Base-by-base conservation (phyloP, 176 grass and related monocot genomes). In the Oryza coarctata region DNA sequence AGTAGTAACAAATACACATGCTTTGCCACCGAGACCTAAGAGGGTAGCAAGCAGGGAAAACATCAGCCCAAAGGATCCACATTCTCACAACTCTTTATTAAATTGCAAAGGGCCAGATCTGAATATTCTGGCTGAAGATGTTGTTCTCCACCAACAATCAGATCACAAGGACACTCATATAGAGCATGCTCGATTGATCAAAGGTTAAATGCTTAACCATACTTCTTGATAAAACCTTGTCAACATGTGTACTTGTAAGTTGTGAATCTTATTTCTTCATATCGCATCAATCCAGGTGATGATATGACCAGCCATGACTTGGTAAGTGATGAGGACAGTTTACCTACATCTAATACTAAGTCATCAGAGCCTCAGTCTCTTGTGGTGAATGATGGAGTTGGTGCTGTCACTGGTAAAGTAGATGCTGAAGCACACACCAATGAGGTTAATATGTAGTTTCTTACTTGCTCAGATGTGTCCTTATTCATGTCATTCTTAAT, bases 21-120 rank as follows among this genome's bases (percentile, higher is more conserved):
- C 34, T 7, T 70, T 94, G 40, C 93, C 93, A 75, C 89, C 93
- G 45, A 99, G 93, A 86, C 91, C 97, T 68, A 96, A 86, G 85
- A 89, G 83, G 66, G 74, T 94, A 84, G 83, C 97, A 61, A 91
- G 86, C 77, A 91, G 87, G 76, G 93, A 99, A 43, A 89, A 92
- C 35, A 90, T 88, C 73, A 91, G 80, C 18, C 89, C 86, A 41
- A 92, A 86, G 65, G 91, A 93, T 36, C 81, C 86, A 7, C 80
- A 76, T 65, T 79, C 85, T 62, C 66, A 85, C 29, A 84, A 83
- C 80, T 65, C 88, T 47, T 52, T 82, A 43, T 44, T 81, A 55
- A 90, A 85, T 76, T 87, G 68, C 83, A 94, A 91, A 94, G 86
- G 88, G 63, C 86, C 85, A 85, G 90, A 95, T 90, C 74, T 92